Evolutionary conservation across 1,284 basidiomycete genomes (phyloP).

Genomic region (Cutaneotrichosporon spelunceum): DNA sequence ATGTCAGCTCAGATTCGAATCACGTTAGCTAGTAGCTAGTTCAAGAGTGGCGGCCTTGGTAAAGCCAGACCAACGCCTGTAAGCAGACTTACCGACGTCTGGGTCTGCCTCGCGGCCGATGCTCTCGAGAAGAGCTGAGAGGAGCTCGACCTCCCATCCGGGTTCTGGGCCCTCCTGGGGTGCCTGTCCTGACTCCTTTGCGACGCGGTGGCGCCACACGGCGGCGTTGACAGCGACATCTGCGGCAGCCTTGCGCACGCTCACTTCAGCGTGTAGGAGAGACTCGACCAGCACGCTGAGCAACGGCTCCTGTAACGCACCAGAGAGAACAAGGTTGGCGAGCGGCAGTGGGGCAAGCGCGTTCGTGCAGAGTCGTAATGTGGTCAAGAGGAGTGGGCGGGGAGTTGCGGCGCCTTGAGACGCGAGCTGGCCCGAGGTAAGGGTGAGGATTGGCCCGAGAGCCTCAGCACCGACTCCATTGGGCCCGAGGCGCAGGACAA

Average conservation of each 20-base stretch:
- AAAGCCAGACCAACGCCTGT: too few relatives aligned
- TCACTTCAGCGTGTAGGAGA: slow-evolving; percentile 64
- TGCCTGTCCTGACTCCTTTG: slow-evolving; percentile 42
- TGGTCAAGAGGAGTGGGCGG: slow-evolving; percentile 61
- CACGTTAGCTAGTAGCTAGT: neutral
- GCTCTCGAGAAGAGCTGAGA: slow-evolving; percentile 72
- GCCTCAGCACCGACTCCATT: slow-evolving; percentile 61
- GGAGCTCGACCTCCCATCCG: slow-evolving; percentile 79
- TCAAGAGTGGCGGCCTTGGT: too few relatives aligned
- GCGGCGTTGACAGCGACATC: slow-evolving; percentile 75
- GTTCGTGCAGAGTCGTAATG: slow-evolving; percentile 72
- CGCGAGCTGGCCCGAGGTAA: slow-evolving; percentile 31
- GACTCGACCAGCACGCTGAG: slow-evolving; percentile 62
- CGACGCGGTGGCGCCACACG: slow-evolving; percentile 60
- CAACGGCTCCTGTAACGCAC: slow-evolving; percentile 44
- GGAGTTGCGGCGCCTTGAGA: slow-evolving; percentile 31
- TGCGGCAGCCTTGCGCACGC: slow-evolving; percentile 72
- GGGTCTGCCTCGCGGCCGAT: slow-evolving; percentile 67
- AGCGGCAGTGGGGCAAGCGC: slow-evolving; percentile 61
- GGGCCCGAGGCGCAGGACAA: slow-evolving; percentile 50
- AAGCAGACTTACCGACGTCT: slow-evolving; percentile 65
- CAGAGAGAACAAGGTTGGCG: slow-evolving; percentile 57
- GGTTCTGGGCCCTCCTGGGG: slow-evolving; percentile 56
- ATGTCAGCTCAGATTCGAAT: neutral
- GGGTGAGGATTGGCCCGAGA: slow-evolving; percentile 55